phyloP scores from a whole-genome alignment of 495 filamentous ascomycete genomes.

The Pseudoneurospora amorphoporcata region DNA sequence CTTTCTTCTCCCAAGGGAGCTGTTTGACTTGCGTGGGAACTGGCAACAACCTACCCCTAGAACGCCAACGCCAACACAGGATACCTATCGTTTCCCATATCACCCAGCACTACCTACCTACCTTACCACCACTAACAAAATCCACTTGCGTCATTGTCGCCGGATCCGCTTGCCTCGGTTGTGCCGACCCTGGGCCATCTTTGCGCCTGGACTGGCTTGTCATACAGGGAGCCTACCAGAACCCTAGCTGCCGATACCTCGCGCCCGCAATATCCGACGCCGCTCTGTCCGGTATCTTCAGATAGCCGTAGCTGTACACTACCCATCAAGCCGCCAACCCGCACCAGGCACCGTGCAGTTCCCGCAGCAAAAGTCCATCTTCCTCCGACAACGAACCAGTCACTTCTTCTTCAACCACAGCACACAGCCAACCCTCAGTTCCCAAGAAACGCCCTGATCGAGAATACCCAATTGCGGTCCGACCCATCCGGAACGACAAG shows the following conservation, averaged over 20 bases:
- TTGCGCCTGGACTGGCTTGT: background rate
- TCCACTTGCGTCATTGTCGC: conserved; percentile 6
- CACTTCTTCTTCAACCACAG: background rate
- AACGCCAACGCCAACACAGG: background rate
- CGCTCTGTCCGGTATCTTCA: background rate
- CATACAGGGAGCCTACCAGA: background rate
- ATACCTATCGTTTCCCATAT: background rate
- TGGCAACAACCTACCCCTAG: background rate
- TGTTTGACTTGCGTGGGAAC: background rate
- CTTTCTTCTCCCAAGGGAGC: background rate
- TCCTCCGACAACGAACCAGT: conserved; percentile 1
- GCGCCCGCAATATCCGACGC: background rate
- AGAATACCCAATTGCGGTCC: background rate
- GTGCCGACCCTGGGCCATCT: background rate
- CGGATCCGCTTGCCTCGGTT: conserved; percentile 21
- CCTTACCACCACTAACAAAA: background rate
- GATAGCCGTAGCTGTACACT: background rate
- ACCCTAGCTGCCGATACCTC: background rate
- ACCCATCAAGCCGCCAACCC: background rate
- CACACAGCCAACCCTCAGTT: background rate
- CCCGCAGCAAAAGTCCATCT: background rate
- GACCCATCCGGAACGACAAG: background rate
- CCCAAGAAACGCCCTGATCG: background rate
- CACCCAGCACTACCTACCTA: background rate
- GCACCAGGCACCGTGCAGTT: background rate